Conservation (phyloP, 768 basidiomycete species). For the Lactarius hengduanensis region DNA sequence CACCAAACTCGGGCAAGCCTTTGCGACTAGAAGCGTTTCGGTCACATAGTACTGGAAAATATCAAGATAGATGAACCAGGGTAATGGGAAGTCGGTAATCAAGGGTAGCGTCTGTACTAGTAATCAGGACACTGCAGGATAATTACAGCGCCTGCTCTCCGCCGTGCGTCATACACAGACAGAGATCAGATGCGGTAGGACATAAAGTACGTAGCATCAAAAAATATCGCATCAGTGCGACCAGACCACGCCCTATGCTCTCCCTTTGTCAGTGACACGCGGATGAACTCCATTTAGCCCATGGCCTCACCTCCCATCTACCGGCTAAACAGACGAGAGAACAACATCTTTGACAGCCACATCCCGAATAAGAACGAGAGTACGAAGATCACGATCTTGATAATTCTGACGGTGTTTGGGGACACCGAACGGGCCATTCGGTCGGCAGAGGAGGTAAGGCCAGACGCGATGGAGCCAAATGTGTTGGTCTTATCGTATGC, state of each 20-base stretch:
- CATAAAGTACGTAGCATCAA: constrained; percentile 7
- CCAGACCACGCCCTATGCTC: background rate
- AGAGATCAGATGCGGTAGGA: background rate
- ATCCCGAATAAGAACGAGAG: constrained; percentile 34
- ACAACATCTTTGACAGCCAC: constrained; percentile 35
- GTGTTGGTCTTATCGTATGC: constrained; percentile 32
- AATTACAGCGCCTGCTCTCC: background rate
- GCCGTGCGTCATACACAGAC: background rate
- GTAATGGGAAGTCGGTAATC: background rate
- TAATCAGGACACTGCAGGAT: background rate
- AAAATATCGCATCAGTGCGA: background rate
- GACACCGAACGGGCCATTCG: constrained; percentile 38
- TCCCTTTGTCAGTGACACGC: background rate
- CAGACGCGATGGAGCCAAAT: constrained; percentile 36
- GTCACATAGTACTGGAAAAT: background rate
- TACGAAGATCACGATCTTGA: constrained; percentile 29
- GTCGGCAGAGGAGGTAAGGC: constrained; percentile 36
- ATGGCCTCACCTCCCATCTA: background rate
- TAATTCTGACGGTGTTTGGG: constrained; percentile 28
- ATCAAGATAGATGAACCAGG: background rate
- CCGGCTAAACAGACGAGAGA: constrained; percentile 25
- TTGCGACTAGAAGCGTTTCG: background rate
- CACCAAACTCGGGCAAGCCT: background rate
- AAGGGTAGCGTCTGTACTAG: background rate
- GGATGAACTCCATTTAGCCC: background rate